These are phyloP conservation scores for Paraconiothyrium sp. DNA, from an alignment of 2,329 filamentous ascomycete species.

Conservation along the genomic window DNA sequence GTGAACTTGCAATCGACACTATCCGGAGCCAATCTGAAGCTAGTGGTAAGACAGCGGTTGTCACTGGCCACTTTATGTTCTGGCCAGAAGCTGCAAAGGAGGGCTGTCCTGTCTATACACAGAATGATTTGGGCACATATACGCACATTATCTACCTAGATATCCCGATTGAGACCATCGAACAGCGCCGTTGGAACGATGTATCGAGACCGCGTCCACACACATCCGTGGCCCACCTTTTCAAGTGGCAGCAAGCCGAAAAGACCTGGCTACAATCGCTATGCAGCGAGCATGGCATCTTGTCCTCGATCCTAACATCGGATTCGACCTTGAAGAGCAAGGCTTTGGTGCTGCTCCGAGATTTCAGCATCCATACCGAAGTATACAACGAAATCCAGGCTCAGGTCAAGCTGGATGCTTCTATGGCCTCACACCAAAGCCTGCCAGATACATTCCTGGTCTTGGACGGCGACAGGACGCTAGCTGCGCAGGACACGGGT, in stretches of 20 bases:
- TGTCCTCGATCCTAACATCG: constrained; percentile 53
- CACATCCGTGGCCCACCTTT: constrained; percentile 51
- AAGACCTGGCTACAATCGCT: constrained; percentile 52
- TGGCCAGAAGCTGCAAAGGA: constrained; percentile 52
- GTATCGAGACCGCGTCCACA: constrained; percentile 44
- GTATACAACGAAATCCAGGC: constrained; percentile 50
- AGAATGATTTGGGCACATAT: constrained; percentile 58
- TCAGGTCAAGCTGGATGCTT: constrained; percentile 44
- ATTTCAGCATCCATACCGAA: constrained; percentile 54
- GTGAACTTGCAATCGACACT: constrained; percentile 57
- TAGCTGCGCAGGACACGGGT: constrained; percentile 62
- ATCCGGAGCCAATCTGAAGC: constrained; percentile 53
- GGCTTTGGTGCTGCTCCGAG: constrained; percentile 31
- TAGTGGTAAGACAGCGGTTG: constrained; percentile 54
- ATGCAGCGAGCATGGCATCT: constrained; percentile 58
- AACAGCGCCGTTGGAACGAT: constrained; percentile 53
- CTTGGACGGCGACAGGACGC: constrained; percentile 67
- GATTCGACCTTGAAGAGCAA: not conserved
- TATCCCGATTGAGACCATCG: constrained; percentile 49
- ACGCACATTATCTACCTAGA: constrained; percentile 69
- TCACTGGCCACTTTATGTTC: constrained; percentile 67
- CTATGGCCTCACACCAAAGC: constrained; percentile 26
- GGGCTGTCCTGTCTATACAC: constrained; percentile 51
- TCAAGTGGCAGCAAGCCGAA: constrained; percentile 61
- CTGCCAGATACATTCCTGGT: constrained; percentile 60